Evolutionary conservation across 345 rosid genomes (phyloP), one percentile per base, ranked within the genome.

Genomic region (Aegle marmelos): DNA sequence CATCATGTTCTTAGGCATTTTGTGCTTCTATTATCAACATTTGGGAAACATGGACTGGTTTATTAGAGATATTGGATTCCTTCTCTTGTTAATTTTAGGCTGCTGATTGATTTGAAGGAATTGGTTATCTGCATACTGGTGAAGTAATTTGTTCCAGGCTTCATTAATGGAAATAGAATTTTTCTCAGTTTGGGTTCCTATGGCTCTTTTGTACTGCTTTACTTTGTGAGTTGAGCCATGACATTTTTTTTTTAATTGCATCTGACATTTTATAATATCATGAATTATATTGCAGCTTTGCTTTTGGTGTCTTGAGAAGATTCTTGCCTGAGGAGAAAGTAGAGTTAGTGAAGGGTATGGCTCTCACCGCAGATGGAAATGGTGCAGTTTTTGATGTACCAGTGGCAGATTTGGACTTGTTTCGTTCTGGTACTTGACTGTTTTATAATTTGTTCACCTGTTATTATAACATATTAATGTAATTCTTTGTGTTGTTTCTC

Each of bases 241-340:
- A 3, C 41, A 17, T 53, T 53, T 27, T 16, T 39, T 59, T 30
- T 74, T 25, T 22, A 74, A 68, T 24, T 53, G 24, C 1, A 2
- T 25, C 56, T 48, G 57, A 21, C 17, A 7, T 34, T 27, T 59
- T 31, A 50, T 6, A 22, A 37, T 63, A 67, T 64, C 61, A 22
- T 68, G 74, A 68, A 59, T 64, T 27, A 48, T 70, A 31, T 80
- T 9, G 74, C 84, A 97, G 99, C 77, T 89, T 30, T 78, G 99
- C 87, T 24, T 90, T 71, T 60, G 85, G 90, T 60, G 74, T 85
- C n/a, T 73, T 97, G 85, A 91, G 92, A 86, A 91, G 98, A 84
- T 77, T 89, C 82, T 77, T 97, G 86, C 98, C 99, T 0, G 99
- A 97, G 86, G 93, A 87, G n/a, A 97, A 94, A 87, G 98, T 90